Base-by-base conservation (phyloP, 2,329 filamentous ascomycete species). In the Lachnellula suecica region DNA sequence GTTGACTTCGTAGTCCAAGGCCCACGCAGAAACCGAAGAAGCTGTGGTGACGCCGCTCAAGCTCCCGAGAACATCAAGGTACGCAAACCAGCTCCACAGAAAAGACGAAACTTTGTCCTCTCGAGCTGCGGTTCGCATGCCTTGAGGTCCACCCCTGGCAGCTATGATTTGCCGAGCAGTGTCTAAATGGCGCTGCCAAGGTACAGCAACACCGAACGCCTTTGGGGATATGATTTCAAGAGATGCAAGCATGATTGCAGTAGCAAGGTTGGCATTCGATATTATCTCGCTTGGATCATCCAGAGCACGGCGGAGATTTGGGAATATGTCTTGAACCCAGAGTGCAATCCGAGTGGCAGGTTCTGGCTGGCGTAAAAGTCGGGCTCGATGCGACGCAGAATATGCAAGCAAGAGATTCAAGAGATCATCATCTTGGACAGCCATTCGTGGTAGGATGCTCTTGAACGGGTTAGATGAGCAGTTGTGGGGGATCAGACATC, bases 211-310 rank as follows among this genome's bases (percentile, higher is more conserved):
- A 49, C 88, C 89, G 64, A 94, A 93, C 0, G 88, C 87, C 51
- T 85, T 87, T 0, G 90, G 90, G 0, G 87, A 91, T 45, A 94
- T 85, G 51, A 94, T 93, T 64, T 94, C 89, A 19, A 94, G 75
- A 1, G 89, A 92, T 1, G 89, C 83, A 42, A 95, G 79, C 87
- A 94, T 91, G 57, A 95, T 91, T 7, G 89, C 87, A 0, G 89
- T 90, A 0, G 89, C 89, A 2, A 95, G 76, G 49, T 87, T 89
- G 15, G 83, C 82, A 59, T 91, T 85, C 1, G 87, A 86, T 10
- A 91, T 83, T 37, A 83, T 81, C 56, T 81, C 76, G 35, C 77
- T 75, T 0, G 79, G 77, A 49, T 84, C 79, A 53, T 79, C 76
- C 20, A 94, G 75, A 1, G 88, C 84, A 54, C 81, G 71, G 24